A percentile compares a stretch with the other conserved stretches of the same genome.
Conservation (phyloP, 2,329 filamentous ascomycete species). For the Botrytis galanthina region DNA sequence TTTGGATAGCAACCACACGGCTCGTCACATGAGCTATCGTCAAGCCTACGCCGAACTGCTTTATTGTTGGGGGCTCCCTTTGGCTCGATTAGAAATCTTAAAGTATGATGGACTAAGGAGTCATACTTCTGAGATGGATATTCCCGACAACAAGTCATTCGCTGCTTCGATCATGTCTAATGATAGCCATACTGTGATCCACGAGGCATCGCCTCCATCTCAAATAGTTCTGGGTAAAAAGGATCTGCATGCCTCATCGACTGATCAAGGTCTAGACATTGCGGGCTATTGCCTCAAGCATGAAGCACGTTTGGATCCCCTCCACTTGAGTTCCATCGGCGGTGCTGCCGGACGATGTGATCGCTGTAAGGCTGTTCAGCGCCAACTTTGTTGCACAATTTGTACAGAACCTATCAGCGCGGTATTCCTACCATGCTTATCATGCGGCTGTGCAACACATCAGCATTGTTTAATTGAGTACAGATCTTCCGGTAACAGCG, state of each 20-base stretch:
- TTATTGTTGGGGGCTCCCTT: conserved; percentile 62
- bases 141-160: conserved; percentile 34
- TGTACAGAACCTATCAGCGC: conserved; percentile 60
- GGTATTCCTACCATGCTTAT: conserved; percentile 59
- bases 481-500: conserved; percentile 43
- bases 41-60: conserved; percentile 67
- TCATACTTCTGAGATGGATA: conserved; percentile 39
- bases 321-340: conserved; percentile 41
- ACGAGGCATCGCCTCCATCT: conserved; percentile 40
- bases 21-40: conserved; percentile 58
- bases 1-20: conserved; percentile 49
- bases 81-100: conserved; percentile 63
- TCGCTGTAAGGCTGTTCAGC: conserved; percentile 53
- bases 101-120: conserved; percentile 65
- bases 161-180: conserved; percentile 34
- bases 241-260: conserved; percentile 50
- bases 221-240: conserved; percentile 58
- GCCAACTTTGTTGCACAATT: conserved; percentile 59
- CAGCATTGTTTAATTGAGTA: conserved; percentile 47
- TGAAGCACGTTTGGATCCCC: conserved; percentile 60
- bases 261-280: conserved; percentile 55
- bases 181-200: conserved; percentile 28
- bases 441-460: conserved; percentile 62
- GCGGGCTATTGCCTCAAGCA: conserved; percentile 62
- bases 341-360: conserved; percentile 51